A percentile compares a stretch with the other conserved stretches of the same genome.
Evolutionary conservation across 371 early-diverging fungal species (phyloP).

Genomic region (Rhizomucor miehei): DNA sequence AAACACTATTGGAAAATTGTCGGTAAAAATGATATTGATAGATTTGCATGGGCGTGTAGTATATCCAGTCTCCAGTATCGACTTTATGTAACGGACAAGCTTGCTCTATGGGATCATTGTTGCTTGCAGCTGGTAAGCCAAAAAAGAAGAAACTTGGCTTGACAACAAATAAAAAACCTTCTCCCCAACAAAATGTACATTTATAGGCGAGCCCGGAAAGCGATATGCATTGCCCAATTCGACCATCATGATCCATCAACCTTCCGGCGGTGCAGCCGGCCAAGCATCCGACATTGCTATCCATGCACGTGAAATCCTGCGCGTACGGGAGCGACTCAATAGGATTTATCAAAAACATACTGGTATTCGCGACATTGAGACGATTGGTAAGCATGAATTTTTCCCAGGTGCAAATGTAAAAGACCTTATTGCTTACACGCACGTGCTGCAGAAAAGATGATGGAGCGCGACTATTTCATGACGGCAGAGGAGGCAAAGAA

Average conservation of each 20-base stretch:
- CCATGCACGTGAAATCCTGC: constrained; percentile 94
- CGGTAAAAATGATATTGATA: no score
- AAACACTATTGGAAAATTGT: no score
- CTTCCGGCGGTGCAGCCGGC: constrained; percentile 94
- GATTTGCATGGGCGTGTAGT: no score
- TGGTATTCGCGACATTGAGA: constrained; percentile 71
- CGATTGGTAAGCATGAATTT: constrained; percentile 63
- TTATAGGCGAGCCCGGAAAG: constrained; percentile 79
- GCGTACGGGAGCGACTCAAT: constrained; percentile 86
- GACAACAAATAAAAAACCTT: neutral
- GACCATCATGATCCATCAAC: constrained; percentile 97
- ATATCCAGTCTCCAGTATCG: constrained; percentile 88
- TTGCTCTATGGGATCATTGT: constrained; percentile 96
- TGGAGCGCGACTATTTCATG: constrained; percentile 97
- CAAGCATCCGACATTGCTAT: constrained; percentile 98
- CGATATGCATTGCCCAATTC: constrained; percentile 90
- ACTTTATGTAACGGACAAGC: constrained; percentile 97
- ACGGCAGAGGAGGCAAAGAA: constrained; percentile 86
- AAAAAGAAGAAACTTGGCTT: neutral
- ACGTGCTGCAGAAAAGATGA: constrained; percentile 59
- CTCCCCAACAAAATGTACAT: neutral
- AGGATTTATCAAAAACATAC: constrained; percentile 87
- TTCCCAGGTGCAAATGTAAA: no score
- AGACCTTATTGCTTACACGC: no score
- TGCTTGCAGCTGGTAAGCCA: constrained; percentile 83